A percentile compares a stretch with the other conserved stretches of the same genome.
Evolutionary conservation across 1,284 basidiomycete genomes (phyloP).

Genomic region (Ustilago nuda): DNA sequence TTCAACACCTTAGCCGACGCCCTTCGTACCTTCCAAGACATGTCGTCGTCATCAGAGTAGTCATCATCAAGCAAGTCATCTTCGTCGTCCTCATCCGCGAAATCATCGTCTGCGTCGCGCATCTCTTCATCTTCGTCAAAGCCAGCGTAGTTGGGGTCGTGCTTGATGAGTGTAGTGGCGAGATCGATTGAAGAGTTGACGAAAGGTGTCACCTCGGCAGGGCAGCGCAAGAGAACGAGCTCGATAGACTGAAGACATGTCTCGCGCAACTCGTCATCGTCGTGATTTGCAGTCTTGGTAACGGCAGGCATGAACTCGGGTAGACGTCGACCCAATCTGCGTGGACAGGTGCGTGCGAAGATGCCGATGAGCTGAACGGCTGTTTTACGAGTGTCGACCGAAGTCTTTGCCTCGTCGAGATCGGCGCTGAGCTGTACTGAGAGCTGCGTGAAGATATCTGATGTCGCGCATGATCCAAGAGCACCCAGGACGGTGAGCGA

Average conservation of each 20-base stretch:
- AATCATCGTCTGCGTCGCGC: constrained; percentile 56
- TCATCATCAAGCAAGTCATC: constrained; percentile 75
- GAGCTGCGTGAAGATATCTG: constrained; percentile 60
- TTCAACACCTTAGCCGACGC: constrained; percentile 89
- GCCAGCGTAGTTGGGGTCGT: constrained; percentile 95
- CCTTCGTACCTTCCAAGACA: constrained; percentile 97
- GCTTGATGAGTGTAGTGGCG: constrained; percentile 83
- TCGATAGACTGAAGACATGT: constrained; percentile 77
- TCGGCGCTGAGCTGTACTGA: constrained; percentile 48
- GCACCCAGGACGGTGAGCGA: constrained; percentile 75
- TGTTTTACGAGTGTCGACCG: constrained; percentile 76
- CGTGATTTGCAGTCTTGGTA: constrained; percentile 79
- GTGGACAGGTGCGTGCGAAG: constrained; percentile 66
- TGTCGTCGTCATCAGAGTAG: constrained; percentile 97
- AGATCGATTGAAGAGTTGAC: constrained; percentile 78
- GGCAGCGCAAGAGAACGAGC: constrained; percentile 78
- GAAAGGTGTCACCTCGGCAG: constrained; percentile 81
- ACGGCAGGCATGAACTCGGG: constrained; percentile 74
- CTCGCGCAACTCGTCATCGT: constrained; percentile 75
- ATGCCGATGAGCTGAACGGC: constrained; percentile 83
- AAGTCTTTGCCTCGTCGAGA: constrained; percentile 52
- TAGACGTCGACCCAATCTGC: constrained; percentile 54
- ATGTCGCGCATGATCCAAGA: constrained; percentile 71
- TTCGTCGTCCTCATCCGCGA: constrained; percentile 40
- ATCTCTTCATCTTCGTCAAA: constrained; percentile 80